Evolutionary conservation across 257 asterid species (phyloP).

Genomic region (Solanum gracilifrons): DNA sequence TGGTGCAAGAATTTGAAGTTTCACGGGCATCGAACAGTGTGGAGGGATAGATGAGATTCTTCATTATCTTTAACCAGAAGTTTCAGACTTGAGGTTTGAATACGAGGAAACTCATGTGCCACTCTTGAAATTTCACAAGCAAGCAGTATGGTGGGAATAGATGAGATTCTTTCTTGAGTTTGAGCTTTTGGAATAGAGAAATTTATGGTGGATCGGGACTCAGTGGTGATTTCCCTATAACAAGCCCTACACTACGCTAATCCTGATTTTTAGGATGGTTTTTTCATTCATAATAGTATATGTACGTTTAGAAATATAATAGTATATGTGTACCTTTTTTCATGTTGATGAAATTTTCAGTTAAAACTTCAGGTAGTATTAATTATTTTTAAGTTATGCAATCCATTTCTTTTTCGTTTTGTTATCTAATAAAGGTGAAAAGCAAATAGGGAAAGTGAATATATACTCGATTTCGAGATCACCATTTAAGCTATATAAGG

Average conservation of each 20-base stretch:
- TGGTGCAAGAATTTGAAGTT: neutral
- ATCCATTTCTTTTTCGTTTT: no score
- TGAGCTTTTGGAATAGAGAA: neutral
- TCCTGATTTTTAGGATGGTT: neutral
- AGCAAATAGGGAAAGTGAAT: neutral
- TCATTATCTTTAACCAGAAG: neutral
- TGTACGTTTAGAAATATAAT: neutral
- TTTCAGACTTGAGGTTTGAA: neutral
- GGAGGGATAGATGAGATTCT: neutral
- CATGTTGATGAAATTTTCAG: neutral
- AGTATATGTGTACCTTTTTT: no score
- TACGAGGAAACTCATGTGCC: neutral
- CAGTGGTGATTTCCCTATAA: neutral
- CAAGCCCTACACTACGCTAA: fast-evolving
- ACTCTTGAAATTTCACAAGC: neutral
- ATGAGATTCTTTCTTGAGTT: neutral
- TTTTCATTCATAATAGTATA: neutral
- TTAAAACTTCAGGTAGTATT: no score
- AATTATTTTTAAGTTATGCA: neutral
- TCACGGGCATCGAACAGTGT: neutral
- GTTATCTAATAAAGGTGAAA: neutral
- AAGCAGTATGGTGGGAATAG: neutral
- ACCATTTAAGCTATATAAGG: neutral
- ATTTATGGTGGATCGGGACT: neutral
- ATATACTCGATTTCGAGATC: neutral